Evolutionary conservation across 805 yeast genomes (phyloP).

Genomic region (Debaryomyces castellii): DNA sequence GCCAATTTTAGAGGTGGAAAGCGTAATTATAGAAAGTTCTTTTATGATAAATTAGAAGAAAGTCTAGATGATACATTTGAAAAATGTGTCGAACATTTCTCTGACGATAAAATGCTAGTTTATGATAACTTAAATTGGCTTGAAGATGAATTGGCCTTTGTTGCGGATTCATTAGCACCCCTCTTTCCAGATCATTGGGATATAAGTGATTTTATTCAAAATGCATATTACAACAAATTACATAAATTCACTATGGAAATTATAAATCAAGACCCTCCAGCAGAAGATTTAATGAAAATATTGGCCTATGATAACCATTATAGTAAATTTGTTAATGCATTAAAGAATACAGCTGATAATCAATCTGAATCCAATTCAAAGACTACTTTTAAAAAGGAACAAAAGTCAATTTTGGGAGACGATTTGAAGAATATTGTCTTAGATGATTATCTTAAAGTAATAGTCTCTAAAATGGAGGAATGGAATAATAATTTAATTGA

Average conservation of each 20-base stretch:
- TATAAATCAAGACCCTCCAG: slow-evolving; percentile 74
- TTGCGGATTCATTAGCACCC: slow-evolving; percentile 54
- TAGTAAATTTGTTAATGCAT: slow-evolving; percentile 30
- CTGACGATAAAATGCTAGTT: slow-evolving; percentile 51
- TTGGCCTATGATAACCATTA: slow-evolving; percentile 76
- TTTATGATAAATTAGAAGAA: slow-evolving; percentile 56
- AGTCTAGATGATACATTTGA: slow-evolving; percentile 67
- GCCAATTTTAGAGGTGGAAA: slow-evolving; percentile 32
- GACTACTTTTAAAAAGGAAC: slow-evolving; percentile 31
- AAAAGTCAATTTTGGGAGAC: slow-evolving; percentile 63
- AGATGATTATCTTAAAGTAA: slow-evolving; percentile 73
- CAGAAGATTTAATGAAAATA: slow-evolving; percentile 69
- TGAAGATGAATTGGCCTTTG: slow-evolving; percentile 72
- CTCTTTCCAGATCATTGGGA: slow-evolving; percentile 78
- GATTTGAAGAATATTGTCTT: slow-evolving; percentile 70
- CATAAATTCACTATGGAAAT: slow-evolving; percentile 63
- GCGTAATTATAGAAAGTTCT: slow-evolving; percentile 62
- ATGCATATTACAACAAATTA: slow-evolving; percentile 65
- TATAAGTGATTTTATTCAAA: slow-evolving; percentile 58
- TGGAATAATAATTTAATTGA: slow-evolving; percentile 74
- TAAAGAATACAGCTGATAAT: slow-evolving; percentile 18
- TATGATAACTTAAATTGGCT: slow-evolving; percentile 79
- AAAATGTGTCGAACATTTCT: slow-evolving; percentile 58
- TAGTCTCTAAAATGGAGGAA: slow-evolving; percentile 72
- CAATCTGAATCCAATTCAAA: slow-evolving; percentile 13